phyloP scores from a whole-genome alignment of 1,284 basidiomycete genomes.

The Ceratobasidium sp. region DNA sequence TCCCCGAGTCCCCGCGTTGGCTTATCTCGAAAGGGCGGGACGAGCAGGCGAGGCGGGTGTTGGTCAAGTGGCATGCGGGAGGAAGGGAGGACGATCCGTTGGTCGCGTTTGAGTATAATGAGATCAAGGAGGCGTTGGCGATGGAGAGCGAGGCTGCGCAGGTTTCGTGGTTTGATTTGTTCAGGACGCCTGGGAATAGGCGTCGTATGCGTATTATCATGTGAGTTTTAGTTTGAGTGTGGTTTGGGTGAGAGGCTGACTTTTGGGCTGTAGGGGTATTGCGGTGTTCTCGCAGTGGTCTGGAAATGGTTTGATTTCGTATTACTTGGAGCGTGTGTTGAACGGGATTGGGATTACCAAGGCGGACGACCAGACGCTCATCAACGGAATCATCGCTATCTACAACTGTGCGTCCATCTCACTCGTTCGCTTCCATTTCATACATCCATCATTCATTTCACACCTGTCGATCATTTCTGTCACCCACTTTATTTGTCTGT shows the following conservation, averaged over 20 bases:
- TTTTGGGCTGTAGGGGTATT: conserved; percentile 42
- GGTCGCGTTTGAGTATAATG: conserved; percentile 55
- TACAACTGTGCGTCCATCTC: conserved; percentile 63
- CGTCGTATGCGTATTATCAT: conserved; percentile 51
- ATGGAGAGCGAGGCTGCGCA: conserved; percentile 51
- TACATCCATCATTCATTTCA: no score
- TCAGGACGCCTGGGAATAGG: conserved; percentile 53
- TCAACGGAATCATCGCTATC: conserved; percentile 78
- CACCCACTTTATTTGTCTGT: no score
- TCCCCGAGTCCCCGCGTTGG: conserved; percentile 55
- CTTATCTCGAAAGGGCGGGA: conserved; percentile 48
- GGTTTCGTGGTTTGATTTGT: conserved; percentile 49
- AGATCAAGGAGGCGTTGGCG: conserved; percentile 56
- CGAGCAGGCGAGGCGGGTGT: conserved; percentile 43
- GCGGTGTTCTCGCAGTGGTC: conserved; percentile 50
- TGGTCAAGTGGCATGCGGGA: conserved; percentile 47
- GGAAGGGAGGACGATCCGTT: conserved; percentile 52
- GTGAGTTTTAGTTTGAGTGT: conserved; percentile 26
- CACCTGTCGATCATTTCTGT: no score
- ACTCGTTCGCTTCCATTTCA: conserved; percentile 69
- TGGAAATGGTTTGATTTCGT: conserved; percentile 51
- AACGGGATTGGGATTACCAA: conserved; percentile 76
- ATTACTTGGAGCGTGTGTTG: conserved; percentile 79
- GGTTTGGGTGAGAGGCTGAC: conserved; percentile 25
- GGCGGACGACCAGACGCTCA: conserved; percentile 61